Evolutionary conservation across 768 basidiomycete species (phyloP).

Genomic region (Agaricus sinodeliciosus): DNA sequence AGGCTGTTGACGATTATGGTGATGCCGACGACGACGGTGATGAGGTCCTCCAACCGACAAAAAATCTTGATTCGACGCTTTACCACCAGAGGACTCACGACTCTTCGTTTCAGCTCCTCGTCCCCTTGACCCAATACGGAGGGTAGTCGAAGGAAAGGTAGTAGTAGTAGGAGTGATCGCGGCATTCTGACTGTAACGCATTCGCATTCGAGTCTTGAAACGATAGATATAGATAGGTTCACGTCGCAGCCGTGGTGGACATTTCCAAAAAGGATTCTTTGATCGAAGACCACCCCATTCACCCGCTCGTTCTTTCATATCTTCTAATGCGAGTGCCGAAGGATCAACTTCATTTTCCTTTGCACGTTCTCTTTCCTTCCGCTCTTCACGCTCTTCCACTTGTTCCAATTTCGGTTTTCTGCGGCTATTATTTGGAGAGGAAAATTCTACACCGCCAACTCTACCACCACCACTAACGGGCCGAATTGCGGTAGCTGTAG

Average conservation of each 20-base stretch:
- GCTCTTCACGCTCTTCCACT: neutral
- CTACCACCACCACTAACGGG: no score
- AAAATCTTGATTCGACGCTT: neutral
- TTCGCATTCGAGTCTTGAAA: neutral
- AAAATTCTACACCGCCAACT: neutral
- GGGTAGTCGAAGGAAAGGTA: no score
- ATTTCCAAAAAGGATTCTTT: slow-evolving; percentile 2
- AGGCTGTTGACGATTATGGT: neutral
- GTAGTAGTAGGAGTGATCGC: no score
- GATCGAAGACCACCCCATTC: slow-evolving; percentile 5
- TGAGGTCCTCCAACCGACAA: neutral
- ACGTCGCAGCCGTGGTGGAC: neutral
- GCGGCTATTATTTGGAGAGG: neutral
- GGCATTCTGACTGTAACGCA: neutral
- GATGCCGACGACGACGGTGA: neutral
- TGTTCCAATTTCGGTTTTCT: neutral
- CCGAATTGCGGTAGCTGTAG: neutral
- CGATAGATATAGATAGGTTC: slow-evolving; percentile 3
- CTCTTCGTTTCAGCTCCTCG: no score
- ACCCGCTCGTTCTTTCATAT: slow-evolving; percentile 2
- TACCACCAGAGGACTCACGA: neutral
- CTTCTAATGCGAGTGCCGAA: neutral
- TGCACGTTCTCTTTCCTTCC: neutral
- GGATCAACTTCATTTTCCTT: slow-evolving; percentile 4
- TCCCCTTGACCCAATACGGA: no score